A percentile compares a stretch with the other conserved stretches of the same genome.
Conservation (phyloP, 2,329 filamentous ascomycete species). For the Diaporthe eres region DNA sequence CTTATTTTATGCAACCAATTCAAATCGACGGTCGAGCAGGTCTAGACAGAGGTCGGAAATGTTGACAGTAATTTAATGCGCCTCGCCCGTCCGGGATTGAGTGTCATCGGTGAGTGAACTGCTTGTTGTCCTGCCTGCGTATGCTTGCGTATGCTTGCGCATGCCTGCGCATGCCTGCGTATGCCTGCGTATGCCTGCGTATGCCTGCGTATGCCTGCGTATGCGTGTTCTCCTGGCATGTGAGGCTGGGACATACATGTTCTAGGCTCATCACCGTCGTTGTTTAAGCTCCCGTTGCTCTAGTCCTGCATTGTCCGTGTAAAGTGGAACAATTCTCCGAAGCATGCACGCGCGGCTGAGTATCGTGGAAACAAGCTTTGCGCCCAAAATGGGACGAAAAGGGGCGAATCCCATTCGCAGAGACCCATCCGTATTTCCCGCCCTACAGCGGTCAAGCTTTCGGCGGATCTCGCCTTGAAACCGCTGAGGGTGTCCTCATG, state of each 20-base stretch:
- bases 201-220: too few species aligned
- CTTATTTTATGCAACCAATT: background rate
- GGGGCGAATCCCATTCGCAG: slow-evolving; percentile 20
- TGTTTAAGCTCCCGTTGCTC: background rate
- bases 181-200: too few species aligned
- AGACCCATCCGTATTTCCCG: background rate
- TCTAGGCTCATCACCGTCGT: background rate
- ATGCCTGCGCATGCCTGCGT: too few species aligned
- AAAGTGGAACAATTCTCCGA: slow-evolving; percentile 19
- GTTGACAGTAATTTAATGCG: background rate
- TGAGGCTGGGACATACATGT: too few species aligned
- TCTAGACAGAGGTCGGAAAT: background rate
- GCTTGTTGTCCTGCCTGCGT: background rate
- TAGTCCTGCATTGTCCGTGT: background rate
- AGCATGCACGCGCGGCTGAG: slow-evolving; percentile 20
- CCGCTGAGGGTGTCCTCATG: slow-evolving; percentile 22
- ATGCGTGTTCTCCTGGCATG: slow-evolving; percentile 7
- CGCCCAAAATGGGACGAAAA: background rate
- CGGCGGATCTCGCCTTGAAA: slow-evolving; percentile 25
- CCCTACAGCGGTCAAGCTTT: slow-evolving; percentile 21
- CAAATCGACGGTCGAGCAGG: background rate
- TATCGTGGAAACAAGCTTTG: slow-evolving; percentile 24
- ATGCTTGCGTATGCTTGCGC: too few species aligned
- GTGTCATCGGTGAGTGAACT: background rate
- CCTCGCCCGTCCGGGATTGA: background rate